phyloP scores from a whole-genome alignment of 768 basidiomycete genomes.

The Macrocybe gigantea region DNA sequence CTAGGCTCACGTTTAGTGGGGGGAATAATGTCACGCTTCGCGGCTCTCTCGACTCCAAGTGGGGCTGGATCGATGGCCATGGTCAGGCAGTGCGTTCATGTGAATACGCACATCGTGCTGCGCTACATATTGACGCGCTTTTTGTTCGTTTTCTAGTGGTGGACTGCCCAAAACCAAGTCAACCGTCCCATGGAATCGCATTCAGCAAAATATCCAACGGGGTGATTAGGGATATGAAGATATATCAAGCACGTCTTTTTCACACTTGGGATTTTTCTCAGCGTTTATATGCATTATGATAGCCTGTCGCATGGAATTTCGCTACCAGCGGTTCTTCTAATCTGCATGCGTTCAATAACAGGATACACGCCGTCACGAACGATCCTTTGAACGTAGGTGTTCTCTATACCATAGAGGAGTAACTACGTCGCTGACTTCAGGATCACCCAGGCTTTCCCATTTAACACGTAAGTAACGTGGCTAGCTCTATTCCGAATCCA shows the following conservation, averaged over 20 bases:
- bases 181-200: constrained; percentile 49
- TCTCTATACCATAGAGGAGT: not conserved
- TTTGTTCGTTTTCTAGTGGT: constrained; percentile 37
- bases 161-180: constrained; percentile 44
- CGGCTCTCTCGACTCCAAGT: constrained; percentile 46
- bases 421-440: not conserved
- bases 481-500: not conserved
- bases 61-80: constrained; percentile 63
- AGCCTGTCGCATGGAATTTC: constrained; percentile 60
- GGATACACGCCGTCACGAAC: constrained; percentile 46
- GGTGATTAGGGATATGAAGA: constrained; percentile 51
- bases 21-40: constrained; percentile 55
- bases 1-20: constrained; percentile 48
- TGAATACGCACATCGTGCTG: not conserved
- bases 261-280: not conserved
- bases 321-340: constrained; percentile 42
- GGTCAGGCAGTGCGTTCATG: constrained; percentile 40
- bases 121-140: not conserved
- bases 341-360: constrained; percentile 49
- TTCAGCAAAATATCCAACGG: constrained; percentile 50
- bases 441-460: constrained; percentile 42
- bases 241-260: constrained; percentile 36
- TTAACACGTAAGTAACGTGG: constrained; percentile 44
- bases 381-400: constrained; percentile 21
- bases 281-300: not conserved